Base-by-base conservation (phyloP, 495 filamentous ascomycete species). In the Chaetomium cochliodes region DNA sequence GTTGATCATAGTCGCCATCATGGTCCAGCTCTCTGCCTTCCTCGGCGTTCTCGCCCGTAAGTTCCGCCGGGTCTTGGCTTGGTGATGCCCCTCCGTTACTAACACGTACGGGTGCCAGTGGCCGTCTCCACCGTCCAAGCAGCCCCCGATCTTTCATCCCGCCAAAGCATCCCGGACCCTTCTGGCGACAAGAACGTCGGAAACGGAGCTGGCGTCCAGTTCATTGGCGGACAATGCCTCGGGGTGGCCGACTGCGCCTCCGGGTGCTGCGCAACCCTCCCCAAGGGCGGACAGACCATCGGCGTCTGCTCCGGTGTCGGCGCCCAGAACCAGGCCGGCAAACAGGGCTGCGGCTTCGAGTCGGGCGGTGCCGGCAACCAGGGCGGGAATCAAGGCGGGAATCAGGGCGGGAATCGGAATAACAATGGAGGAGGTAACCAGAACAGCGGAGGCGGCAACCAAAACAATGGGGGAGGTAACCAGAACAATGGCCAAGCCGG, bases 71-170 rank as follows among this genome's bases (percentile, higher is more conserved):
- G 9, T 28, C 25, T 26, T n/a, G 11, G 8, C 25, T 26, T n/a
- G 11, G 8, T n/a, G 3, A 37, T 5, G 28, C 13, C 41, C 13
- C 13, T 12, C 6, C 16, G 2, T 37, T 1, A 15, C 42, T 67
- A 37, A 67, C 61, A 44, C 0, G 0, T n/a, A n/a, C n/a, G n/a
- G n/a, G n/a, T 49, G 2, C 15, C 23, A 71, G 67, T 87, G 39
- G 80, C 77, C n/a, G 77, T 84, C 22, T 85, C 77, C n/a, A 81
- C 80, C 39, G 78, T 77, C 74, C 78, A 85, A n/a, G 81, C 81
- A 22, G 79, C 81, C 47, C 81, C 80, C 39, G 78, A 78, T 39
- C 80, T 86, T 44, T 84, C 81, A 3, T 73, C 77, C 49, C 84
- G 75, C 9, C 85, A 74, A 37, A 60, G 22, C 52, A 55, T 73